Evolutionary conservation across 352 stramenopile species (phyloP), one percentile per base, ranked within the genome.

Genomic region (Pythium volutum): DNA sequence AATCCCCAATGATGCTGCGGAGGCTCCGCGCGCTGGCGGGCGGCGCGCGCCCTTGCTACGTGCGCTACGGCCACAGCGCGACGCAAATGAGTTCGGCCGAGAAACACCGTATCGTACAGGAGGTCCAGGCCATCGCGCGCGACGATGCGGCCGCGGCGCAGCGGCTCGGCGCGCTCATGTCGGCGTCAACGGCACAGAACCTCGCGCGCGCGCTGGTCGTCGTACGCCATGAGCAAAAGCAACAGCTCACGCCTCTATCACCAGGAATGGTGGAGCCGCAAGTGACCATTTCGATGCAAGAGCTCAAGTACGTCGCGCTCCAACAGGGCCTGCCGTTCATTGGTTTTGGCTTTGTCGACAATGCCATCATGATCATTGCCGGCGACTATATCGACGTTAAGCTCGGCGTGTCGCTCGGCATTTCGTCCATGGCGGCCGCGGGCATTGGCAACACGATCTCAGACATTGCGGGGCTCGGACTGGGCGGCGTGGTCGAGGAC

Each of bases 311-410:
- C 62, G 68, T 91, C 26, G 81, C 79, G 47, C 38, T 91, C 54
- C 69, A 89, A 64, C 55, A 84, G 31, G 87, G 77, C 1, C 75
- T 98, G 54, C 96, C 96, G 3, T 99, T 99, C 69, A 75, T 99
- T 16, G 95, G 95, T 41, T 99, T 99, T 74, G 96, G 96, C 26
- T 98, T 99, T 39, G 95, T 98, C 67, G 97, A 99, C 76, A 99
- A 99, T 75, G 78, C 85, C 34, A 97, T 99, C 67, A 95, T 99
- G 78, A 91, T 96, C 65, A 56, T 95, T 25, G 87, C 87, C 0
- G 86, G 87, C 20, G 87, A 95, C 66, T 89, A 92, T 66, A 96
- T 95, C 50, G 87, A 96, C 68, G 59, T 91, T 14, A 92, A 72
- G 25, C 70, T 94, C 43, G 87, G 87, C 45, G 70, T 91, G 6